Percentiles rank a stretch among this genome's conserved stretches.
These are phyloP conservation scores for Alternaria gansuensis DNA, from an alignment of 2,329 filamentous ascomycete species.

Conservation along the genomic window DNA sequence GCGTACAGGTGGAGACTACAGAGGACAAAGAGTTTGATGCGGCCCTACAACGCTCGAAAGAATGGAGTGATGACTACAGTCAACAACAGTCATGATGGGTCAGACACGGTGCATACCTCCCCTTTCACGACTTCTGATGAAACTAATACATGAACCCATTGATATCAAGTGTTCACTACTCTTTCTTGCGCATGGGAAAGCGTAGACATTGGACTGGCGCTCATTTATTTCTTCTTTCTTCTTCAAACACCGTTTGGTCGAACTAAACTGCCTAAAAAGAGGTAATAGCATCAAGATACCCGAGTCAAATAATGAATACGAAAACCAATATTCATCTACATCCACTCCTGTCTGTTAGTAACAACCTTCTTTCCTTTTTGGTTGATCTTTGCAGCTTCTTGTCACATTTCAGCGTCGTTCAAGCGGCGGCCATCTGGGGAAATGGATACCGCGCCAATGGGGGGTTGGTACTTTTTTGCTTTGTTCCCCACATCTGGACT, in stretches of 20 bases:
- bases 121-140: background rate
- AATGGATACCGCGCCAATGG: background rate
- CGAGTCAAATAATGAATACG: background rate
- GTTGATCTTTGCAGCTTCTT: background rate
- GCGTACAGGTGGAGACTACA: conserved; percentile 45
- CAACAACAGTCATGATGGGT: background rate
- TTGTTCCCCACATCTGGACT: background rate
- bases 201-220: conserved; percentile 6
- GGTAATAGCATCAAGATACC: conserved; percentile 4
- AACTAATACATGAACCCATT: background rate
- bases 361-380: background rate
- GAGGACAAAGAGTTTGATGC: conserved; percentile 23
- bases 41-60: conserved; percentile 17
- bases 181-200: background rate
- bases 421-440: background rate
- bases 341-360: background rate
- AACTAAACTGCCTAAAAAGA: conserved; percentile 1
- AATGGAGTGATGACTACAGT: conserved; percentile 17
- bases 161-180: background rate
- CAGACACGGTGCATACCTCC: background rate
- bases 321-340: background rate
- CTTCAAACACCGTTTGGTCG: background rate
- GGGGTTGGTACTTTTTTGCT: background rate
- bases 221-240: background rate
- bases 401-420: background rate